Base-by-base conservation (phyloP, 2,329 filamentous ascomycete genomes). In the Zasmidium angulare region DNA sequence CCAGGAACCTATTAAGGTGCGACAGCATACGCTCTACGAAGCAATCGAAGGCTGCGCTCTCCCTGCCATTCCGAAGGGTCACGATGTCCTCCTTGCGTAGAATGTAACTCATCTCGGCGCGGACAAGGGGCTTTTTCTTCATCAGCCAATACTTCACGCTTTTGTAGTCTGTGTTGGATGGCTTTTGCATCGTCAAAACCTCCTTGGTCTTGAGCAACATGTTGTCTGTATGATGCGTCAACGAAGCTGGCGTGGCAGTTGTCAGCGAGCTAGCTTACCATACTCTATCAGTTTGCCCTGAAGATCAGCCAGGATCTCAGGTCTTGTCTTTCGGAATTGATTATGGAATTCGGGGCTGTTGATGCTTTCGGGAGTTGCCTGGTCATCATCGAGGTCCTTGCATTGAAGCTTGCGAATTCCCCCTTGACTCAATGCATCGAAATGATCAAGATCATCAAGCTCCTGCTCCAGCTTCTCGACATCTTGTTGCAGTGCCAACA, bases 41-140 rank as follows among this genome's bases (percentile, higher is more conserved):
- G 2, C 72, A 72, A 23, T 79, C 77, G 46, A 79, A 78, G 1
- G 64, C 69, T 12, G 75, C 75, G 66, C 75, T 74, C 57, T 79
- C 77, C 10, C 77, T 71, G 1, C 76, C 77, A 11, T 66, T 70
- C 9, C 71, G 66, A 0, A 79, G 66, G 0, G 73, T 76, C 1
- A 78, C 65, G 19, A 74, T 73, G 57, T 79, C 76, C 67, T 78
- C 76, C 63, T 76, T 75, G 43, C 66, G 70, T 26, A 69, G 71
- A n/a, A 79, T 73, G 11, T 70, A 74, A 14, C 72, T 69, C 46
- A 73, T 72, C 7, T 72, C 69, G 26, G 72, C 68, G 10, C 65
- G 58, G 55, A 74, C 65, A 1, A 78, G 66, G 0, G 76, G 76
- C 31, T 73, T 71, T 4, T 65, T 60, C 22, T 75, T 75, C 54